Evolutionary conservation across 2,329 filamentous ascomycete species (phyloP).

Genomic region (Balansia obtecta): DNA sequence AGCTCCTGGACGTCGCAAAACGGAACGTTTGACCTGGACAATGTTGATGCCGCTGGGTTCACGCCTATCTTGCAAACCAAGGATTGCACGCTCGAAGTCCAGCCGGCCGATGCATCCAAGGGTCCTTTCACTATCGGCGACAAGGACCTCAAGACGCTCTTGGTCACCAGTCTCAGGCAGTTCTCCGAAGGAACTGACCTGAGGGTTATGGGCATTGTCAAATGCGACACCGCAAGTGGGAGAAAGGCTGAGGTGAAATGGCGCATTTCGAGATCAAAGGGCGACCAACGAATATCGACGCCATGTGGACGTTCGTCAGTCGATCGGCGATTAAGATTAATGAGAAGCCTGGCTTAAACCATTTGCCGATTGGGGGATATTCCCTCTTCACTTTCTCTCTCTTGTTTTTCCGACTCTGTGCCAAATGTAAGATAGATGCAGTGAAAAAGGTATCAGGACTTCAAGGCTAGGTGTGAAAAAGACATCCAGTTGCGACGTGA

Average conservation of each 20-base stretch:
- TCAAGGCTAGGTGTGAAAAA: not conserved
- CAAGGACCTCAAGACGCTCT: slow-evolving; percentile 12
- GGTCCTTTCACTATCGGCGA: slow-evolving; percentile 14
- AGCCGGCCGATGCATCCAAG: slow-evolving; percentile 10
- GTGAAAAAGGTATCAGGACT: too few species aligned
- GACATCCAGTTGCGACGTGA: too few species aligned
- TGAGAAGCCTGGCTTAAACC: not conserved
- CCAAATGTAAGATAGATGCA: not conserved
- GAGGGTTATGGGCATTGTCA: slow-evolving; percentile 11
- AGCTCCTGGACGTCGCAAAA: slow-evolving; percentile 17
- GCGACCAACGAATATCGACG: not conserved
- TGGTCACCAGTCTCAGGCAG: slow-evolving; percentile 10
- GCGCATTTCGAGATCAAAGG: slow-evolving; percentile 12
- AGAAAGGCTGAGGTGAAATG: slow-evolving; percentile 11
- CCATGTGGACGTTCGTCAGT: not conserved
- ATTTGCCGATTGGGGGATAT: not conserved
- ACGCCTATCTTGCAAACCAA: slow-evolving; percentile 14
- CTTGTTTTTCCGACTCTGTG: not conserved
- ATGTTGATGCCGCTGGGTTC: slow-evolving; percentile 8
- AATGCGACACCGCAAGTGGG: slow-evolving; percentile 9
- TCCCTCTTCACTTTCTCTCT: not conserved
- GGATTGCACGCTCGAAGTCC: slow-evolving; percentile 16
- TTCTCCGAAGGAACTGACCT: slow-evolving; percentile 11
- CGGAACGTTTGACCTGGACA: slow-evolving; percentile 17
- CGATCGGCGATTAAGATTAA: not conserved